Base-by-base conservation (phyloP, 495 filamentous ascomycete species). In the Penicillium angulare region DNA sequence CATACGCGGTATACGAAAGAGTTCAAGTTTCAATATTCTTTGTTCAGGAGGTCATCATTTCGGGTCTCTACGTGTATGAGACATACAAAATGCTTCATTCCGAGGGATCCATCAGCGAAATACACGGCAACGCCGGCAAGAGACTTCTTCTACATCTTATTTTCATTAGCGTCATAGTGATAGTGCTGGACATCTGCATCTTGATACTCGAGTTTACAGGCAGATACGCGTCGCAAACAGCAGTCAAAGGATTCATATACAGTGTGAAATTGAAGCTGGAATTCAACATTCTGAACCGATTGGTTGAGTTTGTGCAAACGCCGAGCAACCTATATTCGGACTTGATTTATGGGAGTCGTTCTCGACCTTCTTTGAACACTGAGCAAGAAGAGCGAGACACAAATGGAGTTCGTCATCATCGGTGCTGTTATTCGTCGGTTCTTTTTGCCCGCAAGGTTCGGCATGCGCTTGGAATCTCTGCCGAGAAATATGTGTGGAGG, bases 1-100 rank as follows among this genome's bases (percentile, higher is more conserved):
- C 65, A 68, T 50, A 57, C 71, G 38, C 52, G 71, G 52, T 65
- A 47, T 67, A 57, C 57, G 66, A 71, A 36, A 57, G 60, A 43
- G 42, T 71, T 21, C 67, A 71, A 39, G 55, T 65, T n/a, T 62
- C 62, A 32, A 60, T 68, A 27, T 75, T 73, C 60, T 69, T 65
- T 43, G 56, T 68, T 9, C 72, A 75, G 45, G 71, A 75, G 47
- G 50, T 47, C 7, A 45, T 59, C 27, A 52, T 75, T n/a, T 68
- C 63, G 29, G 49, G 58, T 26, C 52, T 74, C 32, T 75, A 75
- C 56, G 69, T 73, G 23, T 61, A 55, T 45, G 66, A 70, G 20
- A 65, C 71, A 12, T 52, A 59, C 29, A 64, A 66, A 12, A 57
- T 64, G 47, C 55, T 76, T 2, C 27, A 31, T 12, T 31, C 27